Percentiles rank a stretch among this genome's conserved stretches.
Conservation (phyloP, 805 yeast species). For the Schizosaccharomyces japonicus region DNA sequence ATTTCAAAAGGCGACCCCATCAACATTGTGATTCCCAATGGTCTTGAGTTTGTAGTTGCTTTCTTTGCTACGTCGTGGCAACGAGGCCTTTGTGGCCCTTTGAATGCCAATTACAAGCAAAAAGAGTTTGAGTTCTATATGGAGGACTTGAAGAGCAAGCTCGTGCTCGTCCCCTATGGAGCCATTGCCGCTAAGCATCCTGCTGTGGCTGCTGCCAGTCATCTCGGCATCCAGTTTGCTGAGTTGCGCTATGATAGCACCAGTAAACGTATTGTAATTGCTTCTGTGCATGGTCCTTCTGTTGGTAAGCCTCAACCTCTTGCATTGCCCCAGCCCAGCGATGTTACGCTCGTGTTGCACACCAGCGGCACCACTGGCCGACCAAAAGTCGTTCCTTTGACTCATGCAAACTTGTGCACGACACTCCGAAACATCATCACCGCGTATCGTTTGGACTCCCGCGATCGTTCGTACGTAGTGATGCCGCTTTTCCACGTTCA, state of each 20-base stretch:
- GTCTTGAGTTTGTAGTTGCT: conserved; percentile 31
- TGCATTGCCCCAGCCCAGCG: conserved; percentile 20
- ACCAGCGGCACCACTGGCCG: conserved; percentile 59
- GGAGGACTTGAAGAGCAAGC: conserved; percentile 32
- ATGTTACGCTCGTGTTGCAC: conserved; percentile 41
- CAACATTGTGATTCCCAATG: conserved; percentile 32
- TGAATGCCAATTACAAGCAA: conserved; percentile 38
- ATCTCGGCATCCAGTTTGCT: conserved; percentile 25
- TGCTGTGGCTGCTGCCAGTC: conserved; percentile 28
- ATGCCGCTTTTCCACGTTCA: conserved; percentile 66
- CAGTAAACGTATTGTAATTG: conserved; percentile 20
- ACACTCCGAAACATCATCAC: conserved; percentile 34
- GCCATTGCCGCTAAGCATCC: conserved; percentile 20
- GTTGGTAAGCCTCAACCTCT: conserved; percentile 11
- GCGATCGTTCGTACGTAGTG: conserved; percentile 36
- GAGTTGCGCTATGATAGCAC: conserved; percentile 27
- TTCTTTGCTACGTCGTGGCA: conserved; percentile 35
- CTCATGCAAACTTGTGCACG: conserved; percentile 37
- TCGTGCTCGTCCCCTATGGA: conserved; percentile 35
- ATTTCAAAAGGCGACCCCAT: conserved; percentile 12
- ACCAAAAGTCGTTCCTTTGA: conserved; percentile 51
- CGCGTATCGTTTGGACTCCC: conserved; percentile 28
- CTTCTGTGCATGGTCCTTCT: conserved; percentile 13
- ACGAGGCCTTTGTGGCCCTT: conserved; percentile 41
- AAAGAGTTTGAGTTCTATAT: conserved; percentile 41